Evolutionary conservation across 495 filamentous ascomycete genomes (phyloP).

Genomic region (Podospora pseudoanserina): DNA sequence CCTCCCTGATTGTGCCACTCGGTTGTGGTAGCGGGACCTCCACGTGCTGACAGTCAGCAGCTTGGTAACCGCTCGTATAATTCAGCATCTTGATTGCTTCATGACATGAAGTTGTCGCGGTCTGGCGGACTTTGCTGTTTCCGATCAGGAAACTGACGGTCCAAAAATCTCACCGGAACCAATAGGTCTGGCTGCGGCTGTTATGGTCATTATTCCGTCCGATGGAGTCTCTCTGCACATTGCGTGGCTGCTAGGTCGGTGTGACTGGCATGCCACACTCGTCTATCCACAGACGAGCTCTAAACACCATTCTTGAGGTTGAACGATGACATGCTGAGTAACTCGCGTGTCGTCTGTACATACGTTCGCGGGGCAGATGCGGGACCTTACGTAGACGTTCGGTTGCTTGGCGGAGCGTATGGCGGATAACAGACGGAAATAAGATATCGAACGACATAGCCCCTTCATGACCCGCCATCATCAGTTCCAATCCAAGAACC

Average conservation of each 20-base stretch:
- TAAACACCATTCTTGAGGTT: neutral
- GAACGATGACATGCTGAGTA: slow-evolving; percentile 6
- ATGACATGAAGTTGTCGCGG: neutral
- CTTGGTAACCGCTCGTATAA: neutral
- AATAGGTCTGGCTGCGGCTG: neutral
- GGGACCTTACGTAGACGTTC: slow-evolving; percentile 2
- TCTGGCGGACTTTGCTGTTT: neutral
- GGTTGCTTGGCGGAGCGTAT: neutral
- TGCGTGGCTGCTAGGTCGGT: neutral
- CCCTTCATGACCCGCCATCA: slow-evolving; percentile 1
- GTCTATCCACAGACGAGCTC: neutral
- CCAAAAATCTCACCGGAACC: neutral
- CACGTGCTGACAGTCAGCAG: slow-evolving; percentile 5
- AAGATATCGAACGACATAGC: slow-evolving; percentile 14
- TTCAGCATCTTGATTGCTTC: neutral
- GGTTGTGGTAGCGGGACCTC: neutral
- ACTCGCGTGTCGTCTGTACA: slow-evolving; percentile 1
- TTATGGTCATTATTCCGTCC: neutral
- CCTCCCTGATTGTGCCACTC: neutral
- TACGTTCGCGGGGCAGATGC: neutral
- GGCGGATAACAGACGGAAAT: slow-evolving; percentile 7
- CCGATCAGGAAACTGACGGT: neutral
- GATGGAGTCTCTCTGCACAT: neutral
- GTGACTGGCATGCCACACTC: neutral
- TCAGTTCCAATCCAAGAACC: neutral